Conservation (phyloP, 371 early-diverging fungal species). For the Mortierella sp. region DNA sequence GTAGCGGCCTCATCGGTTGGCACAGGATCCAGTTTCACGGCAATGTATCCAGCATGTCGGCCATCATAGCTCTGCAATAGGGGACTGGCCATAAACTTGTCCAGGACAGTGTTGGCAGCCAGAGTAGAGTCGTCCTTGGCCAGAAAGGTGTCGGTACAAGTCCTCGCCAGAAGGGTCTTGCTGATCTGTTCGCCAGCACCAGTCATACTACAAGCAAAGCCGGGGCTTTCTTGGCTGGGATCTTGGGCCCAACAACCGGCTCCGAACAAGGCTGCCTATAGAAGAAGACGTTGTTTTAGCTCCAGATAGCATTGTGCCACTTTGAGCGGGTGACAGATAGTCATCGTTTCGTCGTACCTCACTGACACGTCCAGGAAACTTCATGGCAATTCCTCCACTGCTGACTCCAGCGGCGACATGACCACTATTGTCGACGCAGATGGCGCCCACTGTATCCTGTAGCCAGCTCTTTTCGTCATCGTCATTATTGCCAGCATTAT, state of each 20-base stretch:
- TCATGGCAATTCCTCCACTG: constrained; percentile 89
- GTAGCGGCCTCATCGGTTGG: background rate
- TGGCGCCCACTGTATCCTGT: constrained; percentile 91
- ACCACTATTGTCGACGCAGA: constrained; percentile 77
- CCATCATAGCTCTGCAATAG: constrained; percentile 54
- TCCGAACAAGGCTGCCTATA: constrained; percentile 76
- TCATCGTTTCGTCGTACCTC: too few relatives aligned
- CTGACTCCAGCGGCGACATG: constrained; percentile 83
- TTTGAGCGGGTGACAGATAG: too few relatives aligned
- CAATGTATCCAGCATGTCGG: constrained; percentile 63
- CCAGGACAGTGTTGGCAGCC: constrained; percentile 2
- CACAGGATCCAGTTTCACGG: constrained; percentile 31
- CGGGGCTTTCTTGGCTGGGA: constrained; percentile 24
- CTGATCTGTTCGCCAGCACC: constrained; percentile 89
- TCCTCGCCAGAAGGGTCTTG: constrained; percentile 71
- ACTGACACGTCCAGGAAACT: constrained; percentile 85
- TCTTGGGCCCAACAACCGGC: constrained; percentile 80
- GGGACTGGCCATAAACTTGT: constrained; percentile 51
- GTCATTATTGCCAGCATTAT: background rate
- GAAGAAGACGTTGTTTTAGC: too few relatives aligned
- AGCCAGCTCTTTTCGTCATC: constrained; percentile 31
- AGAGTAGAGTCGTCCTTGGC: constrained; percentile 12
- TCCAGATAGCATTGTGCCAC: too few relatives aligned
- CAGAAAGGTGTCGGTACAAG: constrained; percentile 56
- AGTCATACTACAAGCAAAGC: constrained; percentile 76